phyloP scores from a whole-genome alignment of 78 protist species.

The Tieghemostelium lacteum region DNA sequence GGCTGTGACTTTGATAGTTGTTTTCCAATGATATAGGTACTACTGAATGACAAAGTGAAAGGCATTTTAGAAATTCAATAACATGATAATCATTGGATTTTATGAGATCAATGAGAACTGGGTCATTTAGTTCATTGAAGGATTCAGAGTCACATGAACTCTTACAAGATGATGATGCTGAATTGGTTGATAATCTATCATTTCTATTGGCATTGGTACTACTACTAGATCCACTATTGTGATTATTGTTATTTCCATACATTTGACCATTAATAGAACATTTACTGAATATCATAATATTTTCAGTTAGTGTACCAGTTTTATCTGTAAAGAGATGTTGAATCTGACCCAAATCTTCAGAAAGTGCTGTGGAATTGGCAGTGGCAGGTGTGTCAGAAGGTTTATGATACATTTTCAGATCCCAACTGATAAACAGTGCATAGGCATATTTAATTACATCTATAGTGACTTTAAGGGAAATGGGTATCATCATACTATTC shows the following conservation, averaged over 20 bases:
- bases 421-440: slow-evolving; percentile 87
- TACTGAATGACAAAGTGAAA: slow-evolving; percentile 70
- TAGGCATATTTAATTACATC: slow-evolving; percentile 85
- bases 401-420: slow-evolving; percentile 79
- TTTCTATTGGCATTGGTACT: background rate
- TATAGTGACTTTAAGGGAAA: slow-evolving; percentile 89
- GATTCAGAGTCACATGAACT: background rate
- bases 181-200: slow-evolving; percentile 12
- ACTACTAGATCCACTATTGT: background rate
- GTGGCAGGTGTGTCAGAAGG: slow-evolving; percentile 56
- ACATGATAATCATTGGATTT: background rate
- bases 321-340: slow-evolving; percentile 91
- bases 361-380: slow-evolving; percentile 83
- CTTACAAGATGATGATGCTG: slow-evolving; percentile 1
- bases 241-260: slow-evolving; percentile 26
- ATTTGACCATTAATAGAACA: slow-evolving; percentile 61
- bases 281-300: slow-evolving; percentile 78
- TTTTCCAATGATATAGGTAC: slow-evolving; percentile 7
- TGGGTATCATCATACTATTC: slow-evolving; percentile 90
- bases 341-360: slow-evolving; percentile 95
- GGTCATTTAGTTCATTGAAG: background rate
- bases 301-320: slow-evolving; percentile 90
- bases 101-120: background rate
- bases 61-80: slow-evolving; percentile 25
- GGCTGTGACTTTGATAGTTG: background rate